Conservation (phyloP, 2,329 filamentous ascomycete species). For the Monosporascus sp. region DNA sequence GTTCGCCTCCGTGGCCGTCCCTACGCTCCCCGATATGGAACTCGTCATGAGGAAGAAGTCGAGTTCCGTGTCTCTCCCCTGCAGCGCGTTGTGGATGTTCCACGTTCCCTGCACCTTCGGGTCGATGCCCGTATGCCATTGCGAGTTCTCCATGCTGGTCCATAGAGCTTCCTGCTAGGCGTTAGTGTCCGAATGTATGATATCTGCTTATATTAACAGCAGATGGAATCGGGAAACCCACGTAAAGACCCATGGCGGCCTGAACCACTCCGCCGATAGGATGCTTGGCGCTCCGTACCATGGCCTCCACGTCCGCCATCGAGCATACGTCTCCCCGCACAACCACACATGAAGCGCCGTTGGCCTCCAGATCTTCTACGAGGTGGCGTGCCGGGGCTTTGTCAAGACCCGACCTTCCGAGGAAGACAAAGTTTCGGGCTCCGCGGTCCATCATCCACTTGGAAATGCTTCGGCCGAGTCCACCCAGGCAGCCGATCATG, state of each 20-base stretch:
- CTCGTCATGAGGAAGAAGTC: neutral
- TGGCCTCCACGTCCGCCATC: neutral
- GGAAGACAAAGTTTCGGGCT: neutral
- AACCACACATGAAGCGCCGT: neutral
- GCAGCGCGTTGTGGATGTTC: neutral
- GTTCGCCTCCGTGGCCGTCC: slow-evolving; percentile 25
- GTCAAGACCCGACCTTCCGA: neutral
- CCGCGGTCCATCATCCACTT: slow-evolving; percentile 1
- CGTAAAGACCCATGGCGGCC: neutral
- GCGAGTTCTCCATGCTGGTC: neutral
- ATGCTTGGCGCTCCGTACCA: neutral
- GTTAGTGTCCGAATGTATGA: no score
- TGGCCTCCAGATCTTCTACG: slow-evolving; percentile 14
- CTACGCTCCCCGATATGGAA: slow-evolving; percentile 21
- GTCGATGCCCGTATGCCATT: neutral
- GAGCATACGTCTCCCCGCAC: neutral
- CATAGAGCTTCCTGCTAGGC: neutral
- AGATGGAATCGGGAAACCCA: no score
- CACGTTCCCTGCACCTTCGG: neutral
- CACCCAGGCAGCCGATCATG: slow-evolving; percentile 5
- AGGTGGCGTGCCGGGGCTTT: neutral
- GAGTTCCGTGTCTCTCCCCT: neutral
- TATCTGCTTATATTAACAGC: no score
- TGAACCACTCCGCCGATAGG: neutral
- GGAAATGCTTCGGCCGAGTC: neutral